phyloP scores from a whole-genome alignment of 768 basidiomycete species.

The Mycena alexandri region DNA sequence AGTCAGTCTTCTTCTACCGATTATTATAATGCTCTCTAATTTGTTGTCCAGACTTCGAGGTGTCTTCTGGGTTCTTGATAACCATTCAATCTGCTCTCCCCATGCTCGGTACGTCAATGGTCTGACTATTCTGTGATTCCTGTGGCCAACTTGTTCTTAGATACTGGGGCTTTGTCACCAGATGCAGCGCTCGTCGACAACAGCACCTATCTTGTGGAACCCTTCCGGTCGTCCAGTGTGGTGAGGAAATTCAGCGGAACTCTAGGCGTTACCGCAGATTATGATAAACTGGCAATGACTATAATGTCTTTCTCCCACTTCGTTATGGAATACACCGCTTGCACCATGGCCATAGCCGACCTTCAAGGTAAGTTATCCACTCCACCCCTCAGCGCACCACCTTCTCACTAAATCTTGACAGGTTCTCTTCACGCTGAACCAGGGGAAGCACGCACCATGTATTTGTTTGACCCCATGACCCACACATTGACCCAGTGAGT shows the following conservation, averaged over 20 bases:
- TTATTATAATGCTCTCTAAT: neutral
- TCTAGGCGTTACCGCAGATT: neutral
- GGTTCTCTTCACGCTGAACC: neutral
- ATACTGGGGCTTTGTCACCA: neutral
- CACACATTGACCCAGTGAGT: neutral
- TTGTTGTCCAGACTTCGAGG: neutral
- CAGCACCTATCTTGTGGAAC: conserved; percentile 7
- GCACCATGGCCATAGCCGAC: conserved; percentile 4
- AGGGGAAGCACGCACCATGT: neutral
- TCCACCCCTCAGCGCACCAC: neutral
- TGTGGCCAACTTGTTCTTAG: too few species aligned
- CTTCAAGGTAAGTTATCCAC: neutral
- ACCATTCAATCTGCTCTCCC: neutral
- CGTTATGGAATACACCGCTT: conserved; percentile 1
- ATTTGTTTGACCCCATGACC: conserved; percentile 11
- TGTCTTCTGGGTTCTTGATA: conserved; percentile 6
- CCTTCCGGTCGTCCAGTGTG: conserved; percentile 6
- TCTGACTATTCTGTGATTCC: neutral
- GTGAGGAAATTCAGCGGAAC: conserved; percentile 12
- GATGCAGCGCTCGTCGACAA: neutral
- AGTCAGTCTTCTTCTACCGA: neutral
- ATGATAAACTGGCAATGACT: conserved; percentile 6
- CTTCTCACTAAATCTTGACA: neutral
- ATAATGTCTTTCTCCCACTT: conserved; percentile 3
- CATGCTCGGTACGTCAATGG: too few species aligned